Percentiles rank a stretch among this genome's conserved stretches.
phyloP scores from a whole-genome alignment of 2,329 filamentous ascomycete species.

The Pseudogymnoascus sp. region DNA sequence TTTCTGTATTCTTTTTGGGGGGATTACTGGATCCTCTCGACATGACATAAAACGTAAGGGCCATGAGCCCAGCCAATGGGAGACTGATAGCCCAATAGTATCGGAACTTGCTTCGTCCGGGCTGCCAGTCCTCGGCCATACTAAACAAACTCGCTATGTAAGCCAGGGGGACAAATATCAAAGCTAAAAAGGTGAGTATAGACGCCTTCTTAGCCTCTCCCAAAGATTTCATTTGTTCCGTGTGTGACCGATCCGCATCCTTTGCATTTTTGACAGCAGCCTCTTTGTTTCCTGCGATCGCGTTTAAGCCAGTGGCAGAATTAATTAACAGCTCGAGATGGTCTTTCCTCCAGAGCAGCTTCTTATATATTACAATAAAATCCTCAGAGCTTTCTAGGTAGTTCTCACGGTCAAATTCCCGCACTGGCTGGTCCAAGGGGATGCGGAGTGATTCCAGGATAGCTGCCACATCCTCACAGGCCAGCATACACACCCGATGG shows the following conservation, averaged over 20 bases:
- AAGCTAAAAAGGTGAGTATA: slow-evolving; percentile 28
- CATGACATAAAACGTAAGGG: not conserved
- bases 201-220: not conserved
- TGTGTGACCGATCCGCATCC: not conserved
- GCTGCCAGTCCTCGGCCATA: slow-evolving; percentile 24
- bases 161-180: slow-evolving; percentile 30
- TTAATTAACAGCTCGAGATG: not conserved
- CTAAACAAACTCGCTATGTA: slow-evolving; percentile 27
- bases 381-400: not conserved
- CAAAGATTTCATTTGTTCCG: not conserved
- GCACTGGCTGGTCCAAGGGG: not conserved
- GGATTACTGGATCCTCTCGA: not conserved
- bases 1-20: not conserved
- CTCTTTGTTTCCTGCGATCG: not conserved
- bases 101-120: not conserved
- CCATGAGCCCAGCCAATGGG: not conserved
- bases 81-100: not conserved
- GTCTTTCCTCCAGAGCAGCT: not conserved
- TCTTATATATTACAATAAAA: not conserved
- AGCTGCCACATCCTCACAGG: not conserved
- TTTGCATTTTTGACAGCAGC: not conserved
- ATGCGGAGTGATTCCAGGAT: not conserved
- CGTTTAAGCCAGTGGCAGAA: not conserved
- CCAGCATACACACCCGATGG: not conserved
- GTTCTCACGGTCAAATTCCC: not conserved